Evolutionary conservation across 768 basidiomycete genomes (phyloP).

Genomic region (Suillus alpinus): DNA sequence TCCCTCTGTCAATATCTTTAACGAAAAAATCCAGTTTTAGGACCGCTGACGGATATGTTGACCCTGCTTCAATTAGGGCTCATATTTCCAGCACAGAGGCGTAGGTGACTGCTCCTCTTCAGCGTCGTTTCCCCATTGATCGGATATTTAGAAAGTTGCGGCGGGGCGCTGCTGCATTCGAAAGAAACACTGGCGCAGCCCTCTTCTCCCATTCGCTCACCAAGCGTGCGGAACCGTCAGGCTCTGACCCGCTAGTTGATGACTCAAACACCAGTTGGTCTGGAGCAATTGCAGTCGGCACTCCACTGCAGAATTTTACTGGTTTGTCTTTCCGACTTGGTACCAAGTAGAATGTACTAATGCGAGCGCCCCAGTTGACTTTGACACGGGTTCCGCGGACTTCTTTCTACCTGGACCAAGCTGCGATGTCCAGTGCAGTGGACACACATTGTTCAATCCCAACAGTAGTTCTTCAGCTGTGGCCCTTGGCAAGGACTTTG

Average conservation of each 20-base stretch:
- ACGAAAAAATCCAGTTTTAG: slow-evolving; percentile 11
- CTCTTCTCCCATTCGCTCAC: background rate
- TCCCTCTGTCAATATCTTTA: slow-evolving; percentile 16
- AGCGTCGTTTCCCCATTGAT: slow-evolving; percentile 3
- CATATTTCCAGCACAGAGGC: slow-evolving; percentile 15
- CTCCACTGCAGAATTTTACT: slow-evolving; percentile 18
- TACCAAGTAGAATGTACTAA: background rate
- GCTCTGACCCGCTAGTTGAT: slow-evolving; percentile 12
- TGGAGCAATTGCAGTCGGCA: slow-evolving; percentile 22
- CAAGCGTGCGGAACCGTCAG: background rate
- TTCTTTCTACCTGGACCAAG: slow-evolving; percentile 27
- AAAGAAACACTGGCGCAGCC: slow-evolving; percentile 1
- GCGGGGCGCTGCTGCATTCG: slow-evolving; percentile 10
- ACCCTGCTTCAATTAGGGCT: slow-evolving; percentile 12
- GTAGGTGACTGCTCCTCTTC: slow-evolving; percentile 1
- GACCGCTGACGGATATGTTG: slow-evolving; percentile 11
- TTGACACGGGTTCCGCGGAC: slow-evolving; percentile 36
- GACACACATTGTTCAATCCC: slow-evolving; percentile 36
- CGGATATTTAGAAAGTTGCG: slow-evolving; percentile 16
- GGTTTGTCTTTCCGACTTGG: slow-evolving; percentile 8
- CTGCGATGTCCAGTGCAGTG: slow-evolving; percentile 28
- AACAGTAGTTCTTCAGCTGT: slow-evolving; percentile 27
- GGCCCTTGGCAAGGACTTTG: slow-evolving; percentile 25
- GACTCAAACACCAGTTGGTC: slow-evolving; percentile 19
- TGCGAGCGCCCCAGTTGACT: slow-evolving; percentile 18